Evolutionary conservation across 148 eudicot genomes (phyloP).

Genomic region (Silene uniflora): DNA sequence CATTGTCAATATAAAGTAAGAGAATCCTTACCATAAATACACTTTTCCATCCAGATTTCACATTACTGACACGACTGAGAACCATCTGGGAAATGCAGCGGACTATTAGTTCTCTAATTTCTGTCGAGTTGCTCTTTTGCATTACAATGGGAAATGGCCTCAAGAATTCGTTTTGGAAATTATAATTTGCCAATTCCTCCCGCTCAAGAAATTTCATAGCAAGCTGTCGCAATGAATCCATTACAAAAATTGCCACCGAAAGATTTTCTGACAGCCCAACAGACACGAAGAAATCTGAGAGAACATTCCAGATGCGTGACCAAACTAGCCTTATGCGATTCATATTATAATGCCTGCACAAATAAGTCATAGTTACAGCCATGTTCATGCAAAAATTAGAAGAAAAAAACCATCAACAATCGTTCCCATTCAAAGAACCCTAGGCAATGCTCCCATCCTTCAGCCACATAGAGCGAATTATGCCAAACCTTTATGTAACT

Average conservation of each 20-base stretch:
- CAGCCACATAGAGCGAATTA: neutral
- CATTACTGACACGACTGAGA: conserved; percentile 81
- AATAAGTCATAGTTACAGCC: conserved; percentile 20
- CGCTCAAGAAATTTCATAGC: conserved; percentile 97
- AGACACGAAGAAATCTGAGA: conserved; percentile 92
- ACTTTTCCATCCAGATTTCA: conserved; percentile 99
- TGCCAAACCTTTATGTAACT: neutral
- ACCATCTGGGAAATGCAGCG: conserved; percentile 99
- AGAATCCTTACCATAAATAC: conserved; percentile 70
- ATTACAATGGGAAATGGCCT: conserved; percentile 90
- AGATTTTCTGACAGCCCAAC: conserved; percentile 97
- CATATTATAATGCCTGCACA: conserved; percentile 98
- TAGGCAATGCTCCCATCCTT: neutral
- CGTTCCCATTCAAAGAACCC: neutral
- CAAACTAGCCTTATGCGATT: conserved; percentile 94
- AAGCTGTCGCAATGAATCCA: conserved; percentile 98
- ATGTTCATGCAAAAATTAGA: neutral
- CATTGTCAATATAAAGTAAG: neutral
- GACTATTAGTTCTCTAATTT: conserved; percentile 90
- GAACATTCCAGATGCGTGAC: conserved; percentile 99
- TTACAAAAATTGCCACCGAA: conserved; percentile 96
- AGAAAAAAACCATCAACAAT: neutral
- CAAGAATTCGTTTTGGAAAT: conserved; percentile 97
- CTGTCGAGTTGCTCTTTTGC: conserved; percentile 84
- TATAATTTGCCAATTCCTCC: conserved; percentile 96